Percentiles rank a stretch among this genome's conserved stretches.
phyloP scores from a whole-genome alignment of 176 grass and related monocot species.

The Paspalum vaginatum region DNA sequence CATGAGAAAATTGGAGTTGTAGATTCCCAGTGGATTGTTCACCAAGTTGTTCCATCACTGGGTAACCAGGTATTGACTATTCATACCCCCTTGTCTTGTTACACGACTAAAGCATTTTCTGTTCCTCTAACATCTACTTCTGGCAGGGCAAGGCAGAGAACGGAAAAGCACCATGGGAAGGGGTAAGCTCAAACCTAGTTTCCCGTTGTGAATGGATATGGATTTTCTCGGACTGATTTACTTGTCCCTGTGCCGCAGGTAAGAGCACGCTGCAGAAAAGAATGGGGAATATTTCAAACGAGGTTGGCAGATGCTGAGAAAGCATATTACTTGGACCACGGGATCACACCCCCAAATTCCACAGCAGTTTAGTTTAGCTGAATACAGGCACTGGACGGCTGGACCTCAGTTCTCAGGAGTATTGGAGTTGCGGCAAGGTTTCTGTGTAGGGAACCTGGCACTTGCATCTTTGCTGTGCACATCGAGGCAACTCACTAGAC shows the following conservation, averaged over 20 bases:
- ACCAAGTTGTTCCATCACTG: conserved; percentile 82
- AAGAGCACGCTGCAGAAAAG: conserved; percentile 69
- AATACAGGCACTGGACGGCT: background rate
- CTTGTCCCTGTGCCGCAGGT: conserved; percentile 42
- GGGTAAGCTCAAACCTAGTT: conserved; percentile 53
- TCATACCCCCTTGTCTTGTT: background rate
- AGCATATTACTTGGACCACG: conserved; percentile 65
- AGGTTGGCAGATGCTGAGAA: conserved; percentile 78
- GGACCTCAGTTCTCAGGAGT: too few relatives aligned
- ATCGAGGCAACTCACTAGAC: conserved; percentile 10
- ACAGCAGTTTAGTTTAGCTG: conserved; percentile 46
- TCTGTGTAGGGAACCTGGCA: conserved; percentile 33
- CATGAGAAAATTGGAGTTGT: conserved; percentile 98
- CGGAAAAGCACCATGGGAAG: conserved; percentile 83
- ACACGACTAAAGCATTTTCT: background rate
- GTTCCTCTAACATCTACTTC: conserved; percentile 21
- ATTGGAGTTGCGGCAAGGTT: background rate
- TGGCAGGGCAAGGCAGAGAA: conserved; percentile 69
- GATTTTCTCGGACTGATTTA: background rate
- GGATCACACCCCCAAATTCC: conserved; percentile 60
- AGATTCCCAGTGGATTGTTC: conserved; percentile 95
- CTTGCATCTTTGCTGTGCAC: background rate
- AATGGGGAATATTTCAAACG: conserved; percentile 80
- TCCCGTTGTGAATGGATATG: background rate
- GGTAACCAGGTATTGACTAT: conserved; percentile 72